Percentiles rank a stretch among this genome's conserved stretches.
Conservation (phyloP, 176 grass and related monocot genomes). For the Puya raimondii region DNA sequence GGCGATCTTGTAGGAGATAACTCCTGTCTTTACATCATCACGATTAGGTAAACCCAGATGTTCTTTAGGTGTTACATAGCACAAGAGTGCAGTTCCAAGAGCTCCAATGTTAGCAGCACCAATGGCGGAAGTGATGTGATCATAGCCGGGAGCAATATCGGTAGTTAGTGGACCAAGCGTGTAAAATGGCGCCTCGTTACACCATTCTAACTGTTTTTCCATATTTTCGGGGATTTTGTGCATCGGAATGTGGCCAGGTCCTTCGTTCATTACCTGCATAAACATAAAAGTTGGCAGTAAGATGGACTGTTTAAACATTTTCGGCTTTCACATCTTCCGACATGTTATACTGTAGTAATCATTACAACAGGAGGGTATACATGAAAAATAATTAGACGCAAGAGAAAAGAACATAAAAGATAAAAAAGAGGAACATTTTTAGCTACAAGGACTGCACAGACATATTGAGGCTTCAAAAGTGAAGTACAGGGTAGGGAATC, state of each 20-base stretch:
- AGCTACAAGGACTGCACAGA: too few species aligned
- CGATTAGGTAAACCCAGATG: slow-evolving; percentile 95
- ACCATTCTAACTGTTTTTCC: slow-evolving; percentile 96
- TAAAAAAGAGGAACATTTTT: too few species aligned
- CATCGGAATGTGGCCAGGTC: slow-evolving; percentile 87
- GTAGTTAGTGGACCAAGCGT: slow-evolving; percentile 92
- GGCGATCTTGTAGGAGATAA: slow-evolving; percentile 96
- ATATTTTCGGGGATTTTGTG: slow-evolving; percentile 99
- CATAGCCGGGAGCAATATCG: slow-evolving; percentile 97
- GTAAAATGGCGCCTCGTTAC: slow-evolving; percentile 95
- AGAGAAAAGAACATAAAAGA: too few species aligned
- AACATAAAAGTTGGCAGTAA: not conserved
- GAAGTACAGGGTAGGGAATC: too few species aligned
- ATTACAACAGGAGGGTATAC: too few species aligned
- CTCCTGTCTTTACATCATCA: slow-evolving; percentile 88
- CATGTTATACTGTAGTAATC: not conserved
- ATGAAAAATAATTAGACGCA: too few species aligned
- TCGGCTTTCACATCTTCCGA: not conserved
- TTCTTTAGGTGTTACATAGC: slow-evolving; percentile 98
- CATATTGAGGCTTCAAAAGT: too few species aligned
- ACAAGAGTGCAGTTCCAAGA: slow-evolving; percentile 91
- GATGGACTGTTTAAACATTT: not conserved
- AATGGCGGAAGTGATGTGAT: slow-evolving; percentile 97
- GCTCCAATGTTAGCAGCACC: slow-evolving; percentile 95
- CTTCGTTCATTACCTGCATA: slow-evolving; percentile 96